phyloP scores from a whole-genome alignment of 805 yeast genomes.

The Kazachstania bromeliacearum region DNA sequence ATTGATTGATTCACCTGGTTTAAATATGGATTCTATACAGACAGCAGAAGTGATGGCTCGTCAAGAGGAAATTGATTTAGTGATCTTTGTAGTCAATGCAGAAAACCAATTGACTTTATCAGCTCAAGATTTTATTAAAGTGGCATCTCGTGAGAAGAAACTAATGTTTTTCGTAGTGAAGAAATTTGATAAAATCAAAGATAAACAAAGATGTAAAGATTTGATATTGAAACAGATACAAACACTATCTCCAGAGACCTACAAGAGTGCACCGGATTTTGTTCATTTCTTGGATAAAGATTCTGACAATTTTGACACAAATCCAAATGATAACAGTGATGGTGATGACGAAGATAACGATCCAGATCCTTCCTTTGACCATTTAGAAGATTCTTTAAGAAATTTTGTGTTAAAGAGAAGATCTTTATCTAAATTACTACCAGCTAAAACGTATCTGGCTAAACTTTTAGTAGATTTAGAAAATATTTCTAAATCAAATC shows the following conservation, averaged over 20 bases:
- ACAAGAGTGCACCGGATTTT: constrained; percentile 79
- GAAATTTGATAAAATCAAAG: constrained; percentile 76
- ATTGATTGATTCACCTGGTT: constrained; percentile 94
- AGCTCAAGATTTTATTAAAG: constrained; percentile 85
- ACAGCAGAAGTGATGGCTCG: constrained; percentile 92
- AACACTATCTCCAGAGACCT: constrained; percentile 79
- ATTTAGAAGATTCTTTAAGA: constrained; percentile 73
- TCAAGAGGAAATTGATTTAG: constrained; percentile 94
- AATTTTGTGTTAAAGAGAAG: constrained; percentile 84
- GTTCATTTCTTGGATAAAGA: constrained; percentile 73
- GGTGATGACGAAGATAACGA: constrained; percentile 27
- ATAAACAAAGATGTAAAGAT: constrained; percentile 68
- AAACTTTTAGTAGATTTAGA: constrained; percentile 62
- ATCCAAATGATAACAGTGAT: constrained; percentile 29
- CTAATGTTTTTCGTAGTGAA: constrained; percentile 91
- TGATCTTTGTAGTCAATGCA: constrained; percentile 91
- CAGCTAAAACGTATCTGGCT: constrained; percentile 78
- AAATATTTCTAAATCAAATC: constrained; percentile 53
- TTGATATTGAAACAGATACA: constrained; percentile 80
- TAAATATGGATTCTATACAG: constrained; percentile 85
- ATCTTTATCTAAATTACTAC: constrained; percentile 77
- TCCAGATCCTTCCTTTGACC: constrained; percentile 63
- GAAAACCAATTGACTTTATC: constrained; percentile 92
- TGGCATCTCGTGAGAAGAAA: constrained; percentile 85
- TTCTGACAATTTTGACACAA: constrained; percentile 40